Percentiles rank a stretch among this genome's conserved stretches.
Evolutionary conservation across 768 basidiomycete genomes (phyloP).

Genomic region (Tulasnella sp.): DNA sequence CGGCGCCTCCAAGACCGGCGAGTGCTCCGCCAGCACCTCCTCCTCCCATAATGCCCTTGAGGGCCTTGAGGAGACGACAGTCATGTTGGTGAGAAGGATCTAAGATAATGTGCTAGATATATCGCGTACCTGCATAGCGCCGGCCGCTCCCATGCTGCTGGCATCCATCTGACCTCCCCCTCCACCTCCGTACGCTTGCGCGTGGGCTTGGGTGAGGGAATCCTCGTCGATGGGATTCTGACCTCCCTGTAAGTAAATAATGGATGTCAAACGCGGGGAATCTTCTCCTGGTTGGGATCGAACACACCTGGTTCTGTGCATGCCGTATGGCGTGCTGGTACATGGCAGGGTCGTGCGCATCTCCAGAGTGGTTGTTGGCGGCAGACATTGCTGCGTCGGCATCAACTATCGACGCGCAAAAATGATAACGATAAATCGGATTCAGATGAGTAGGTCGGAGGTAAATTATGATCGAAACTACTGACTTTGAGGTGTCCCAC

Average conservation of each 20-base stretch:
- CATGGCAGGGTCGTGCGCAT: neutral
- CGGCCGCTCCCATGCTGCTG: constrained; percentile 10
- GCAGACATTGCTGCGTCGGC: constrained; percentile 4
- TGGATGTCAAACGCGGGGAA: neutral
- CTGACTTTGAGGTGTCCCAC: neutral
- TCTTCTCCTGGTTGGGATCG: neutral
- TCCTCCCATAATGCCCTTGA: neutral
- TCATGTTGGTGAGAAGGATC: no score
- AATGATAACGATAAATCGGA: no score
- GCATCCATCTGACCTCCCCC: neutral
- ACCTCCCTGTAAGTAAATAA: neutral
- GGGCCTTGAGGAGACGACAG: neutral
- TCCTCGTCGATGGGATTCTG: constrained; percentile 10
- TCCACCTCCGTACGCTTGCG: constrained; percentile 2
- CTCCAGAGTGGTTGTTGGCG: constrained; percentile 6
- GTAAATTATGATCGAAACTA: no score
- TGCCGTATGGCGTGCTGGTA: constrained; percentile 9
- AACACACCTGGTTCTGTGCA: constrained; percentile 3
- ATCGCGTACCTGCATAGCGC: constrained; percentile 12
- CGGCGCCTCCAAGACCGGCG: neutral
- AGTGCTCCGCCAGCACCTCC: neutral
- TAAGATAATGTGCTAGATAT: no score
- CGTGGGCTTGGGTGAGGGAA: constrained; percentile 5
- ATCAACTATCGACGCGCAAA: constrained; percentile 2
- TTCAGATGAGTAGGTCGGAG: no score